Evolutionary conservation across 2,329 filamentous ascomycete genomes (phyloP).

Genomic region (Penicillium sp.): DNA sequence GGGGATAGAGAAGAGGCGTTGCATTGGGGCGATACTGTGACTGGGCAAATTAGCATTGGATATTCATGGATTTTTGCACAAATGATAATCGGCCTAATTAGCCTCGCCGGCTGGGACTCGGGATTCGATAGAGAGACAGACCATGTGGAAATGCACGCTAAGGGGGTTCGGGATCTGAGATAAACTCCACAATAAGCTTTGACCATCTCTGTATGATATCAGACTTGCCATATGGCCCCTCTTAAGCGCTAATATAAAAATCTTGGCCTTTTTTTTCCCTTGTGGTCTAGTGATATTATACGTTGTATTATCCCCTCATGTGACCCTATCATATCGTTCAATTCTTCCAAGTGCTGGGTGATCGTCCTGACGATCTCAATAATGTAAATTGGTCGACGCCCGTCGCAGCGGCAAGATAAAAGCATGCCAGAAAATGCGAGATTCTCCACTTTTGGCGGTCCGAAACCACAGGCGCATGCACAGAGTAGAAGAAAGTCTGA

Average conservation of each 20-base stretch:
- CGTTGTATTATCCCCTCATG: neutral
- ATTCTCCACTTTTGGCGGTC: neutral
- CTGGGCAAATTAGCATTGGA: constrained; percentile 9
- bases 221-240: too few species aligned
- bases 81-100: constrained; percentile 14
- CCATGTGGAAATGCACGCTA: constrained; percentile 7
- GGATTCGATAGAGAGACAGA: neutral
- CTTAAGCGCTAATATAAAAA: too few species aligned
- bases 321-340: constrained; percentile 3
- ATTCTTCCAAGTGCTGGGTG: neutral
- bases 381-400: constrained; percentile 7
- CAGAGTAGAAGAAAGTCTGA: neutral
- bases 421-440: neutral
- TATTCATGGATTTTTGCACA: neutral
- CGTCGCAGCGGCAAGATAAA: neutral
- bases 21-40: neutral
- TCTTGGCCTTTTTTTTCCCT: too few species aligned
- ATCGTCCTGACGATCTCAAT: constrained; percentile 21
- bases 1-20: neutral
- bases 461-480: neutral
- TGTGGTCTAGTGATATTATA: too few species aligned
- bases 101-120: neutral
- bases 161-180: constrained; percentile 3
- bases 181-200: constrained; percentile 16
- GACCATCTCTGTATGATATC: neutral